phyloP scores from a whole-genome alignment of 1,139 yeast genomes.

The Debaryomyces udenii region DNA sequence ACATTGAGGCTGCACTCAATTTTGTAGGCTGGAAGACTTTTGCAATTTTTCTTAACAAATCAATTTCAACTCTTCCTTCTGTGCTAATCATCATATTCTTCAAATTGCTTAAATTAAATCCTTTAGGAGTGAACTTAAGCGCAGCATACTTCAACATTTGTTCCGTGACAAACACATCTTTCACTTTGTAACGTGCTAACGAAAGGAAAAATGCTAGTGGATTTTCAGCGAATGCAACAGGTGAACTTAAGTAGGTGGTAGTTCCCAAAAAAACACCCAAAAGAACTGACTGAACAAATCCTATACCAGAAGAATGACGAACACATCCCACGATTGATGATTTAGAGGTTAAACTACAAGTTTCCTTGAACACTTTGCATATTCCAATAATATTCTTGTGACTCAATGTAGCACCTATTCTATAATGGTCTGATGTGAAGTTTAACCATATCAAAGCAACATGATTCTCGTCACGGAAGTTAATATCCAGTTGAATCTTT shows the following conservation, averaged over 20 bases:
- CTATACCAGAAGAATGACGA: constrained; percentile 81
- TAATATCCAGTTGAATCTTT: constrained; percentile 46
- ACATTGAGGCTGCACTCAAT: constrained; percentile 69
- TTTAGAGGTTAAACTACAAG: constrained; percentile 77
- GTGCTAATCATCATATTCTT: constrained; percentile 86
- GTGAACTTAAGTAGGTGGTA: constrained; percentile 78
- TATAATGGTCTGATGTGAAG: constrained; percentile 73
- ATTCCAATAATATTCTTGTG: constrained; percentile 72
- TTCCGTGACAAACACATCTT: constrained; percentile 83
- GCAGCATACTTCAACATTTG: constrained; percentile 83
- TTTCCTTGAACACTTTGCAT: constrained; percentile 89
- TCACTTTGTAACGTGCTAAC: constrained; percentile 75
- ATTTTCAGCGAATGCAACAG: constrained; percentile 74
- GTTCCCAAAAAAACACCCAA: constrained; percentile 88
- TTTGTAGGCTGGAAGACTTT: constrained; percentile 66
- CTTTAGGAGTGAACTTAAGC: constrained; percentile 62
- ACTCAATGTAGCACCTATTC: constrained; percentile 64
- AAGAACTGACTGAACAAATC: constrained; percentile 80
- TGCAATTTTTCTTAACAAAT: constrained; percentile 60
- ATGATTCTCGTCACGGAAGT: constrained; percentile 45
- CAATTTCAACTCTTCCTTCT: constrained; percentile 72
- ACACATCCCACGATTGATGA: constrained; percentile 85
- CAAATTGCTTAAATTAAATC: constrained; percentile 62
- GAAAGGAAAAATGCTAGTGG: constrained; percentile 76
- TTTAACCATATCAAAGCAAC: constrained; percentile 65